These are phyloP conservation scores for Helianthus tuberosus DNA, from an alignment of 129 eudicot species.

Conservation along the genomic window DNA sequence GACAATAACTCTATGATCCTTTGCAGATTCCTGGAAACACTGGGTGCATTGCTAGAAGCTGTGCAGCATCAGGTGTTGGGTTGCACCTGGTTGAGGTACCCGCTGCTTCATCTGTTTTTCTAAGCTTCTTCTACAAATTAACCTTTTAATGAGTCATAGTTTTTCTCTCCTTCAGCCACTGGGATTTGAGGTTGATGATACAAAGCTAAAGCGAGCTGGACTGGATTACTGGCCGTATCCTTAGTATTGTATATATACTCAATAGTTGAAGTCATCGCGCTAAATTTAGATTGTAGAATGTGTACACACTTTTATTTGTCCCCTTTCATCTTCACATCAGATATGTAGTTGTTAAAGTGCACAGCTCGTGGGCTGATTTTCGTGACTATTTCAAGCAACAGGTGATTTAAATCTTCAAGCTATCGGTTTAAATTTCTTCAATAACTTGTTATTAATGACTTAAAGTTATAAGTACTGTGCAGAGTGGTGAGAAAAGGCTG, in stretches of 20 bases:
- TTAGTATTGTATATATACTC: constrained; percentile 6
- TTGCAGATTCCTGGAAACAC: constrained; percentile 96
- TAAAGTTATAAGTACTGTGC: constrained; percentile 17
- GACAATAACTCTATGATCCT: constrained; percentile 25
- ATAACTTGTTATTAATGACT: background rate
- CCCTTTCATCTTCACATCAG: constrained; percentile 41
- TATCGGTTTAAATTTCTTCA: background rate
- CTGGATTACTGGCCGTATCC: constrained; percentile 99
- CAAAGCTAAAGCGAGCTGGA: constrained; percentile 97
- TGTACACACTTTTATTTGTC: background rate
- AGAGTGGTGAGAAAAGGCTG: constrained; percentile 86
- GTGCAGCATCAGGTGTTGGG: constrained; percentile 97
- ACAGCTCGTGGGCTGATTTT: constrained; percentile 86
- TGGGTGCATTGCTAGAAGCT: constrained; percentile 91
- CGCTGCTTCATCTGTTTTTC: background rate
- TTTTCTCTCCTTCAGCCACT: constrained; percentile 66
- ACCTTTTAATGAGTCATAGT: background rate
- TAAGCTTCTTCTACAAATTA: background rate
- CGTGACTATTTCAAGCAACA: constrained; percentile 76
- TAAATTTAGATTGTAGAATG: background rate
- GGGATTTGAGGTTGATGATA: constrained; percentile 83
- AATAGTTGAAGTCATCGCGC: background rate
- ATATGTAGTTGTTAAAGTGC: constrained; percentile 95
- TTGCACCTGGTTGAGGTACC: constrained; percentile 85
- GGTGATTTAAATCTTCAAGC: constrained; percentile 41